Base-by-base conservation (phyloP, 2,329 filamentous ascomycete genomes). In the Alternaria incomplexa region DNA sequence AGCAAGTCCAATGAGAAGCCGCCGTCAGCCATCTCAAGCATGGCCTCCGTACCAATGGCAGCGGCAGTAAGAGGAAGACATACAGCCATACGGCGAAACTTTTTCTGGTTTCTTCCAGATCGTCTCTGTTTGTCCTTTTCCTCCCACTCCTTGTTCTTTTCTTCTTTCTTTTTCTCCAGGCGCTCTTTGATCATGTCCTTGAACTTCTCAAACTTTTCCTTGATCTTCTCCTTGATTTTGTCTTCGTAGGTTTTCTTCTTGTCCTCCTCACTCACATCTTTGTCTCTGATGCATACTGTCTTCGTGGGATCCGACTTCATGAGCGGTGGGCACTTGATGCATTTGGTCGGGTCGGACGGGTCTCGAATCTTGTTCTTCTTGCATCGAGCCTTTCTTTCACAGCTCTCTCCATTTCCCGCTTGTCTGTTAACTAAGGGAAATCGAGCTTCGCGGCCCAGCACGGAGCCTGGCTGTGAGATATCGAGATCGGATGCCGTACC, bases 21-120 rank as follows among this genome's bases (percentile, higher is more conserved):
- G 12, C 60, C 60, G 17, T 62, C 60, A 17, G 60, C 60, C 60
- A 62, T 30, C 36, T 62, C 60, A 43, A 62, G 54, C 60, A 62
- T 62, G 26, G 60, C 60, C n/a, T 30, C 22, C 15, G 60, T 62
- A 50, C 60, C 60, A 54, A 62, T 62, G 22, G 60, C 43, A 22
- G 54, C 60, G 36, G 60, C 60, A 48, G 57, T 54, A 43, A 28
- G 25, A 47, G 60, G 60, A 58, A n/a, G 30, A 58, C 60, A 62
- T 48, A 53, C 45, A 30, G 54, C 60, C 54, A 58, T 58, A 50
- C 60, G 60, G 20, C 60, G 54, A 44, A 20, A 48, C 28, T 47
- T 62, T 30, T 62, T 62, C 48, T 62, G 46, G 28, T 62, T 62
- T 50, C 46, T 44, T 45, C 51, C 43, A 55, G 57, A 48, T 45